Evolutionary conservation across 441 rosid species (phyloP).

Genomic region (Corymbia calophylla): DNA sequence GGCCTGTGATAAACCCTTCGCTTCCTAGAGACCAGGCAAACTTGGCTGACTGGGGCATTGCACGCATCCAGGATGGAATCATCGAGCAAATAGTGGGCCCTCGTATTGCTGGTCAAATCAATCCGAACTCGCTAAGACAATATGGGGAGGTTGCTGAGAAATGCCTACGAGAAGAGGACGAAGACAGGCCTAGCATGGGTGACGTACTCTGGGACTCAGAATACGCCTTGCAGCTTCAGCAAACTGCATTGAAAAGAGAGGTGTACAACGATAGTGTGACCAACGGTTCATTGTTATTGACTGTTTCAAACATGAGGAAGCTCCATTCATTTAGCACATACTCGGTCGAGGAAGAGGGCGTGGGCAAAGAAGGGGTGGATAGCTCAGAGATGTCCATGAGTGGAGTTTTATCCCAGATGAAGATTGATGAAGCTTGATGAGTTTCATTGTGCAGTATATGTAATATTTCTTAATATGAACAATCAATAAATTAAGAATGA

Average conservation of each 20-base stretch:
- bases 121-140: slow-evolving; percentile 31
- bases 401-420: not conserved
- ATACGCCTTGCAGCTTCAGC: slow-evolving; percentile 35
- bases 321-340: slow-evolving; percentile 14
- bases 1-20: slow-evolving; percentile 17
- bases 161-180: slow-evolving; percentile 29
- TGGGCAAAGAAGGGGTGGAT: not conserved
- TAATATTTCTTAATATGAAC: too few species aligned
- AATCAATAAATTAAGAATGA: too few species aligned
- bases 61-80: slow-evolving; percentile 17
- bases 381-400: not conserved
- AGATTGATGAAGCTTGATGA: not conserved
- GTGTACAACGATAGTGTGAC: slow-evolving; percentile 18
- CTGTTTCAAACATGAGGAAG: not conserved
- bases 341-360: slow-evolving; percentile 1
- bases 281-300: slow-evolving; percentile 10
- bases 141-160: slow-evolving; percentile 29
- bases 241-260: slow-evolving; percentile 10
- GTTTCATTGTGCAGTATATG: not conserved
- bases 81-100: slow-evolving; percentile 39
- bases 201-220: slow-evolving; percentile 52
- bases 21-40: slow-evolving; percentile 32
- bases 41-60: slow-evolving; percentile 45
- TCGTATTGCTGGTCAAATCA: slow-evolving; percentile 18
- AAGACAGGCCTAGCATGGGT: slow-evolving; percentile 33